Evolutionary conservation across 345 rosid species (phyloP).

Genomic region (Conringia planisiliqua): DNA sequence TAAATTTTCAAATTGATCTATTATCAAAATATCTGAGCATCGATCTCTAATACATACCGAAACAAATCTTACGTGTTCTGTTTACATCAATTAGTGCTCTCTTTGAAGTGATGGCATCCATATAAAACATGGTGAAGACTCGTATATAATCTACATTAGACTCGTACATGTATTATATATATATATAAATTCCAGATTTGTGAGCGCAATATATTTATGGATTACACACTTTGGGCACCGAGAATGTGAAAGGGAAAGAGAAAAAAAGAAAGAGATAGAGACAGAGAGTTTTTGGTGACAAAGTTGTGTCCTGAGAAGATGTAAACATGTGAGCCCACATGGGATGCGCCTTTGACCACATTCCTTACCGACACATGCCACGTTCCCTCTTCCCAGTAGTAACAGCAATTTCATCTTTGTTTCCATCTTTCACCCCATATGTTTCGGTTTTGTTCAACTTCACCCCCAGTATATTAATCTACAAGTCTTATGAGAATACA

Average conservation of each 20-base stretch:
- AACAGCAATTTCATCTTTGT: not conserved
- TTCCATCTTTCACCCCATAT: not conserved
- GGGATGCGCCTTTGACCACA: slow-evolving; percentile 36
- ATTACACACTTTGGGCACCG: slow-evolving; percentile 10
- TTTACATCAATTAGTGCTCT: not conserved
- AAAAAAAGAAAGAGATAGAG: not conserved
- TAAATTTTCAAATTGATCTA: not conserved
- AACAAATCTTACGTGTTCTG: not conserved
- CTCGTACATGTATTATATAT: not conserved
- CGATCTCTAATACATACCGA: not conserved
- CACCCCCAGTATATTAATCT: not conserved
- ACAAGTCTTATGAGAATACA: not conserved
- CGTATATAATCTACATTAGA: not conserved
- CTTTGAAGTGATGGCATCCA: not conserved
- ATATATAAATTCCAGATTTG: not conserved
- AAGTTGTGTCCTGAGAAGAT: slow-evolving; percentile 22
- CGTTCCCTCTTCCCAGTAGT: slow-evolving; percentile 25
- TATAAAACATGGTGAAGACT: slow-evolving; percentile 1
- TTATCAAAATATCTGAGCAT: not conserved
- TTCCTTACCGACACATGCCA: slow-evolving; percentile 33
- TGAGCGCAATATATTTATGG: not conserved
- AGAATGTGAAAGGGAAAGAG: slow-evolving; percentile 12
- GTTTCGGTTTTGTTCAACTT: not conserved
- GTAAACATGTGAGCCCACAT: slow-evolving; percentile 41
- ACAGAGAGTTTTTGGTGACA: not conserved